Evolutionary conservation across 2,329 filamentous ascomycete species (phyloP).

Genomic region (Lasiodiplodia theobromae): DNA sequence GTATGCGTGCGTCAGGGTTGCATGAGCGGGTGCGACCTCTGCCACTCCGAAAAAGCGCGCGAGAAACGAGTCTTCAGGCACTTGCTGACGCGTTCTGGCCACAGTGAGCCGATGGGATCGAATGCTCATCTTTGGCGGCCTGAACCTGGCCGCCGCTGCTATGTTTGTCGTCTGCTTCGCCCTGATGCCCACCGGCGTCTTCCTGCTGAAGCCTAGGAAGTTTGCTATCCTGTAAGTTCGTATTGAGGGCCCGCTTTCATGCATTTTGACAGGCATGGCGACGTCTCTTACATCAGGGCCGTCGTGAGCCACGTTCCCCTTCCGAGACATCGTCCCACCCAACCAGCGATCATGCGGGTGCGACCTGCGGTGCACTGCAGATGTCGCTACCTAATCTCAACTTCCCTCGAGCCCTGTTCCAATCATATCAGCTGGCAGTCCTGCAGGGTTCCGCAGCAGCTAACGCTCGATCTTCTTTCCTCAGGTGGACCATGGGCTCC

Average conservation of each 20-base stretch:
- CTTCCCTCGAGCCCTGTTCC: slow-evolving; percentile 36
- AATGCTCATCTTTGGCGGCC: slow-evolving; percentile 87
- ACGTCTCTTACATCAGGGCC: slow-evolving; percentile 38
- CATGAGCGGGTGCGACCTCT: slow-evolving; percentile 40
- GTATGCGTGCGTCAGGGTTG: slow-evolving; percentile 46
- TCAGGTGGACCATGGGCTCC: slow-evolving; percentile 94
- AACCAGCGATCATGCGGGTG: slow-evolving; percentile 50
- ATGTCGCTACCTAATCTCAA: slow-evolving; percentile 41
- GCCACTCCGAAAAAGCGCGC: slow-evolving; percentile 11
- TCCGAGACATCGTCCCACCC: slow-evolving; percentile 33
- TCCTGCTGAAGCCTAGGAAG: slow-evolving; percentile 84
- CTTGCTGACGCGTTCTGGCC: slow-evolving; percentile 23
- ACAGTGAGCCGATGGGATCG: slow-evolving; percentile 97
- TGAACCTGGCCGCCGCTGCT: slow-evolving; percentile 85
- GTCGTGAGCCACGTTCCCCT: slow-evolving; percentile 47
- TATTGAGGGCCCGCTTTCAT: slow-evolving; percentile 26
- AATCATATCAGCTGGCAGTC: slow-evolving; percentile 35
- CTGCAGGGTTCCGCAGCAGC: slow-evolving; percentile 30
- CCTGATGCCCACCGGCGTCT: slow-evolving; percentile 74
- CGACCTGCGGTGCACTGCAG: slow-evolving; percentile 49
- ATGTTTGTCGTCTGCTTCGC: slow-evolving; percentile 95
- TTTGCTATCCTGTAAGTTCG: slow-evolving; percentile 93
- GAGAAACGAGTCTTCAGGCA: neutral
- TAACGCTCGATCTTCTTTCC: slow-evolving; percentile 33
- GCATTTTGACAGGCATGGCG: slow-evolving; percentile 29